phyloP scores from a whole-genome alignment of 176 grass and related monocot genomes.

The Zoysia pacifica region DNA sequence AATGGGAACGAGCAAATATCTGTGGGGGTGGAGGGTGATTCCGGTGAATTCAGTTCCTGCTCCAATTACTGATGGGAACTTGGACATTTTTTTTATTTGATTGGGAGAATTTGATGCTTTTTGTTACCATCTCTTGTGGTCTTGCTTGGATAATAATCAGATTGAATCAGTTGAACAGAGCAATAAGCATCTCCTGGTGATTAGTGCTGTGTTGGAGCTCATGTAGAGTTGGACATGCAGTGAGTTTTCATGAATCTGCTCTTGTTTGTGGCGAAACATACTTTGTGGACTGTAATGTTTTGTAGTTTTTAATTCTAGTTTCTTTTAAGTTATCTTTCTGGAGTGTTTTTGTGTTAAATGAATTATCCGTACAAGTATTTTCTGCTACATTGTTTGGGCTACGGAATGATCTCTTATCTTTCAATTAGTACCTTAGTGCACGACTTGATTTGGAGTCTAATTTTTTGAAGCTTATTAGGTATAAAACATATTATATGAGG shows the following conservation, averaged over 20 bases:
- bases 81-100: background rate
- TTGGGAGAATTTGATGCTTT: background rate
- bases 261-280: background rate
- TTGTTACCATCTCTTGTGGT: background rate
- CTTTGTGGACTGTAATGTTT: background rate
- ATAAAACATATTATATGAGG: too few relatives aligned
- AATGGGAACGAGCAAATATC: too few relatives aligned
- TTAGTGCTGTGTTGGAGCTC: background rate
- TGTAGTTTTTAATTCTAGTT: slow-evolving; percentile 5
- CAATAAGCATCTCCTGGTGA: background rate
- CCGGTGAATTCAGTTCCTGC: background rate
- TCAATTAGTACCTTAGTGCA: background rate
- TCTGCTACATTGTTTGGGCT: background rate
- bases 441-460: background rate
- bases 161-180: background rate
- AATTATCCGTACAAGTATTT: background rate
- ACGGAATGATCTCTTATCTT: background rate
- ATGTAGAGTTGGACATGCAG: background rate
- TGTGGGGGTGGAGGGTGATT: background rate
- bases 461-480: too few relatives aligned
- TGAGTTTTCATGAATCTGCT: background rate
- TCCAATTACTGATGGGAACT: background rate
- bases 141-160: background rate
- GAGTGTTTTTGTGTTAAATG: background rate
- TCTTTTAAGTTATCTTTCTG: background rate